Conservation (phyloP, 768 basidiomycete species). For the Astraeus odoratus region DNA sequence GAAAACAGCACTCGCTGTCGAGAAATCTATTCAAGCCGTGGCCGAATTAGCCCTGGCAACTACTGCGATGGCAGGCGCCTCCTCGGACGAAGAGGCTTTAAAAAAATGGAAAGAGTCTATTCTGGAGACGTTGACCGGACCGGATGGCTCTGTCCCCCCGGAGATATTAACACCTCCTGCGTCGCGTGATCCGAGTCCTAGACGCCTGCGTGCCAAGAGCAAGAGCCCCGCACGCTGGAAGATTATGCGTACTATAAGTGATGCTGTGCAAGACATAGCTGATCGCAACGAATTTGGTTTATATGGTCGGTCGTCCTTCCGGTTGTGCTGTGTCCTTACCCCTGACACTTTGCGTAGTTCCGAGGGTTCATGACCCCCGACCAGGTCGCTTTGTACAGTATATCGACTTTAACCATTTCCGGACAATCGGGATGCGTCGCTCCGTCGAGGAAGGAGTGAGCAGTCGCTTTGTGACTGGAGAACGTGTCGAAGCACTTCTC, state of each 20-base stretch:
- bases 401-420: constrained; percentile 94
- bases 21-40: constrained; percentile 59
- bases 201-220: constrained; percentile 68
- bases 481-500: constrained; percentile 69
- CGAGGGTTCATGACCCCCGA: constrained; percentile 59
- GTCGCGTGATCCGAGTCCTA: constrained; percentile 79
- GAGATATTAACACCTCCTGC: constrained; percentile 75
- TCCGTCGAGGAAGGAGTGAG: constrained; percentile 85
- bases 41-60: constrained; percentile 55
- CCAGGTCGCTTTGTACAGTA: constrained; percentile 79
- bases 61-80: constrained; percentile 26
- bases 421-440: constrained; percentile 93
- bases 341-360: constrained; percentile 39
- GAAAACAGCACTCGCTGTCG: constrained; percentile 57
- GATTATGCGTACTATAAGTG: constrained; percentile 68
- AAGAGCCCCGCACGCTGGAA: constrained; percentile 82
- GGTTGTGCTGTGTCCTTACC: constrained; percentile 1
- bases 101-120: constrained; percentile 54
- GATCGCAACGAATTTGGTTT: constrained; percentile 58
- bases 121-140: constrained; percentile 49
- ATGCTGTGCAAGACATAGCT: constrained; percentile 69
- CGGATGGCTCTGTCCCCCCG: constrained; percentile 64
- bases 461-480: constrained; percentile 89
- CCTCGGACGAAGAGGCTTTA: constrained; percentile 35
- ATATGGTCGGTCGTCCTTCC: constrained; percentile 48